Evolutionary conservation across 163 green algal genomes (phyloP).

Genomic region (Coccomyxa subellipsoidea): DNA sequence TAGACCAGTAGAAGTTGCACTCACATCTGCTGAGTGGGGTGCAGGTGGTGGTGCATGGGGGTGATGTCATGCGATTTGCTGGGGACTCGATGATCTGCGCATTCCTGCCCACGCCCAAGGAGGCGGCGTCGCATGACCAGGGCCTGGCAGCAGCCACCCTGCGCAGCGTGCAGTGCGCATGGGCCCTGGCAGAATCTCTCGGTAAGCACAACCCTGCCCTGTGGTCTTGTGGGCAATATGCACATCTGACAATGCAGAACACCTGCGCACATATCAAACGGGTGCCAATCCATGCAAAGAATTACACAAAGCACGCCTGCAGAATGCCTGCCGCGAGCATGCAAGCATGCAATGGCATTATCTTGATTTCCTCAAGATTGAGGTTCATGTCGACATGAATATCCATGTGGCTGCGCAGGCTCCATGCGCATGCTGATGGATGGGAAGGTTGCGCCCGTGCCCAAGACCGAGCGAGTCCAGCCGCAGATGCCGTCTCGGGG

Average conservation of each 20-base stretch:
- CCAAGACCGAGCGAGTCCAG: conserved; percentile 8
- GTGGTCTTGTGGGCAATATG: background rate
- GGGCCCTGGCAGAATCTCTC: background rate
- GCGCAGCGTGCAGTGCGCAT: conserved; percentile 53
- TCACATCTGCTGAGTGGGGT: too few relatives aligned
- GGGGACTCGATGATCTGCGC: conserved; percentile 82
- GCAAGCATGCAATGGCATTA: too few relatives aligned
- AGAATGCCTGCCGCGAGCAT: too few relatives aligned
- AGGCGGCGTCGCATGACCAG: conserved; percentile 32
- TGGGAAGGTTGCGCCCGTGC: conserved; percentile 47
- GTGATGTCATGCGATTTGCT: conserved; percentile 87
- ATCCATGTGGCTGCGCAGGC: conserved; percentile 17
- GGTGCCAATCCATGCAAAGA: too few relatives aligned
- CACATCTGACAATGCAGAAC: too few relatives aligned
- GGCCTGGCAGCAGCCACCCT: conserved; percentile 48
- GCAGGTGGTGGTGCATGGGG: conserved; percentile 47
- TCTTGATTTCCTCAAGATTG: too few relatives aligned
- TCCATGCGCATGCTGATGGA: conserved; percentile 75
- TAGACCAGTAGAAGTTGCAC: too few relatives aligned
- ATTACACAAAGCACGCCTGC: too few relatives aligned
- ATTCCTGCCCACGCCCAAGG: conserved; percentile 57
- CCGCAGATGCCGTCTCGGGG: background rate
- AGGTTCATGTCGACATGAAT: too few relatives aligned
- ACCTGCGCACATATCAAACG: too few relatives aligned
- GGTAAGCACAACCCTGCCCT: background rate